Conservation (phyloP, 352 stramenopile species). For the Phytophthora chlamydospora region DNA sequence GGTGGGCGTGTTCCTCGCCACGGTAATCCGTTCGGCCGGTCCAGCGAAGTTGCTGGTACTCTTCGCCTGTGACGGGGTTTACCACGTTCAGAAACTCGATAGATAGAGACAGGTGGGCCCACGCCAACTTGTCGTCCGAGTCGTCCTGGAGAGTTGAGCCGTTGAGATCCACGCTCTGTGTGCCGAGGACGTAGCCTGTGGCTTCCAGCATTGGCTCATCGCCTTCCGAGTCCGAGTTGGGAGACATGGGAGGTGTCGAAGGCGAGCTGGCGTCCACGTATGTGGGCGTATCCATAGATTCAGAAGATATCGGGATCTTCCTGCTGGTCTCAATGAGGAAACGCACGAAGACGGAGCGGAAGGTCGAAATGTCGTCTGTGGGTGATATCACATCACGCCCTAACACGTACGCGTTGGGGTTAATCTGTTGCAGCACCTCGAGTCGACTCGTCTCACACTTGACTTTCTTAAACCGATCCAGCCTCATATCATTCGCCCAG, state of each 20-base stretch:
- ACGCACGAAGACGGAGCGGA: constrained; percentile 49
- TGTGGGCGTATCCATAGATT: constrained; percentile 20
- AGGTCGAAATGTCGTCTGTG: constrained; percentile 35
- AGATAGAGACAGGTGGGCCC: constrained; percentile 48
- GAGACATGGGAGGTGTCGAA: constrained; percentile 18
- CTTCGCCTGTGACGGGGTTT: constrained; percentile 36
- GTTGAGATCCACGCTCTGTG: constrained; percentile 48
- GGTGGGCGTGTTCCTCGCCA: constrained; percentile 42
- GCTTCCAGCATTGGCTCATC: constrained; percentile 32
- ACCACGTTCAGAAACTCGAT: constrained; percentile 51
- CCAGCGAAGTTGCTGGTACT: constrained; percentile 52
- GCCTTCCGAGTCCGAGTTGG: constrained; percentile 18
- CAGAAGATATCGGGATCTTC: constrained; percentile 15
- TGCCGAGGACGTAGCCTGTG: constrained; percentile 50
- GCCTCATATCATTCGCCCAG: constrained; percentile 45
- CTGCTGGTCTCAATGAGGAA: constrained; percentile 44
- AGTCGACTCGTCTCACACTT: constrained; percentile 50
- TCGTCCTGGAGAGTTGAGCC: constrained; percentile 26
- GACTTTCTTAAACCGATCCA: constrained; percentile 52
- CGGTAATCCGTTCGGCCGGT: constrained; percentile 58
- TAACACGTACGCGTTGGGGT: constrained; percentile 46
- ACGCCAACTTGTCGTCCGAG: constrained; percentile 34
- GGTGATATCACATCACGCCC: constrained; percentile 51
- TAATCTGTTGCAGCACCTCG: constrained; percentile 48
- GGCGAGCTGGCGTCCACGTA: constrained; percentile 28